Percentiles rank a stretch among this genome's conserved stretches.
Evolutionary conservation across 2,329 filamentous ascomycete species (phyloP).

Genomic region (Curvularia lunata): DNA sequence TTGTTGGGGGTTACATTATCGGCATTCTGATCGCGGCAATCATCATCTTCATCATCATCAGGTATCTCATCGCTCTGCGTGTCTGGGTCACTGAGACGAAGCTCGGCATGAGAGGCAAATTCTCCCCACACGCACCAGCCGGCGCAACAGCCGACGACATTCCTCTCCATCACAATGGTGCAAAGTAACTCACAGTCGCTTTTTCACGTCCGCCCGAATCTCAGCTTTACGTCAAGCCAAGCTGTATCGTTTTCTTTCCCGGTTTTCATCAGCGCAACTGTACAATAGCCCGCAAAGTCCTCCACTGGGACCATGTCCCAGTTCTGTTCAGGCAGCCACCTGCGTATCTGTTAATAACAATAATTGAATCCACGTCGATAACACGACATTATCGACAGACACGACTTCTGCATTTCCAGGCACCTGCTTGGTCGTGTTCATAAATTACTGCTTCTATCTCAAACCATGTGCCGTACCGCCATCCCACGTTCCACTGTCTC

Average conservation of each 20-base stretch:
- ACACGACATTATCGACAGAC: background rate
- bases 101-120: slow-evolving; percentile 50
- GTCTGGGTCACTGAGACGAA: slow-evolving; percentile 55
- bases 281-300: slow-evolving; percentile 1
- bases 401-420: background rate
- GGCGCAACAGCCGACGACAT: slow-evolving; percentile 30
- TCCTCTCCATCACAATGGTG: slow-evolving; percentile 26
- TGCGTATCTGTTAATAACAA: background rate
- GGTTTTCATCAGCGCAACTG: background rate
- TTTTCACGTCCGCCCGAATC: background rate
- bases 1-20: slow-evolving; percentile 70
- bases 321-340: background rate
- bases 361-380: background rate
- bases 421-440: background rate
- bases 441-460: background rate
- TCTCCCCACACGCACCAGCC: slow-evolving; percentile 16
- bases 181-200: slow-evolving; percentile 20
- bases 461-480: background rate
- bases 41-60: slow-evolving; percentile 52
- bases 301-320: background rate
- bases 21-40: slow-evolving; percentile 51
- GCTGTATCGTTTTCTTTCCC: background rate
- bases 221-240: background rate
- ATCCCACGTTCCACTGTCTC: slow-evolving; percentile 7
- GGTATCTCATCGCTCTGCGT: slow-evolving; percentile 49